Conservation (phyloP, 805 yeast species). For the Wickerhamomyces subpelliculosus region DNA sequence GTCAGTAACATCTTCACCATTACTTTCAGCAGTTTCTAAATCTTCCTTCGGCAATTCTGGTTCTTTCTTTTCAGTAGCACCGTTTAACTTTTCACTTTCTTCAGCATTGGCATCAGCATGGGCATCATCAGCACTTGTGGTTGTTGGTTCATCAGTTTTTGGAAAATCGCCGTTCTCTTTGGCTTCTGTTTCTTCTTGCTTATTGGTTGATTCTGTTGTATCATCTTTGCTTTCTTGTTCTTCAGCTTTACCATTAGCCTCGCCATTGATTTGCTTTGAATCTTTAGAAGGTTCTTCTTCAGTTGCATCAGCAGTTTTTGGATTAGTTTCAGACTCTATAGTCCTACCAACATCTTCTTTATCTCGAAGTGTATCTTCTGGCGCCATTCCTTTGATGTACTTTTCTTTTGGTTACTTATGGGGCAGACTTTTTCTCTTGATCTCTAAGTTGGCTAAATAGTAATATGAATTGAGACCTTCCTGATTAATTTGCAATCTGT, state of each 20-base stretch:
- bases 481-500: too few relatives aligned
- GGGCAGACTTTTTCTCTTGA: too few relatives aligned
- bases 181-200: too few relatives aligned
- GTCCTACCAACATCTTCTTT: not conserved
- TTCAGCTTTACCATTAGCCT: not conserved
- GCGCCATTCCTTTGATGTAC: not conserved
- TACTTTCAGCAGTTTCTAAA: not conserved
- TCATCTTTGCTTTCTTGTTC: not conserved
- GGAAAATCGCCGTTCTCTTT: too few relatives aligned
- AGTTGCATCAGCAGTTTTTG: not conserved
- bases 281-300: not conserved
- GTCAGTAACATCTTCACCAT: constrained; percentile 10
- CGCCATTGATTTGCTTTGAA: not conserved
- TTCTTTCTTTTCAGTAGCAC: not conserved
- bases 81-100: not conserved
- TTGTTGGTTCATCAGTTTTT: too few relatives aligned
- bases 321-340: not conserved
- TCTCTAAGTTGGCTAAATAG: too few relatives aligned
- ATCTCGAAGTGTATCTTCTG: not conserved
- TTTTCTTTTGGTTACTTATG: not conserved
- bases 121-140: not conserved
- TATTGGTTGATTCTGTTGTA: not conserved
- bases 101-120: not conserved
- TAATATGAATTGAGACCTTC: too few relatives aligned
- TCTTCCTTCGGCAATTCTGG: not conserved